These are phyloP conservation scores for Dichotomocladium elegans DNA, from an alignment of 371 early-diverging fungal species.

Conservation along the genomic window DNA sequence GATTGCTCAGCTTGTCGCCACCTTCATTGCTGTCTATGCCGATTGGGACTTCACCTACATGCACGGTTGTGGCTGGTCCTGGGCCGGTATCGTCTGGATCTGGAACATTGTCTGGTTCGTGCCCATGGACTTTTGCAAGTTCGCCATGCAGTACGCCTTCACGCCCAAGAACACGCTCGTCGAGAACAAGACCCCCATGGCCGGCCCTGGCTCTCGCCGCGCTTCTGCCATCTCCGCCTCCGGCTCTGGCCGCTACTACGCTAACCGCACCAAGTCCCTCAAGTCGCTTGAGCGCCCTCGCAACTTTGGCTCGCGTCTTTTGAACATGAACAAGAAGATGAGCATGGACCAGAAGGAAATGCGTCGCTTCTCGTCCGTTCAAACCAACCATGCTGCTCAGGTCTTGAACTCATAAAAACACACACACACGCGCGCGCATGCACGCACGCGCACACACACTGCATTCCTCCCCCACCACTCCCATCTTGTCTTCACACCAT, in stretches of 20 bases:
- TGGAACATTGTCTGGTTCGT: slow-evolving; percentile 77
- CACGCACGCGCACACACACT: too few species aligned
- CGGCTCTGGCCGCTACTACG: slow-evolving; percentile 43
- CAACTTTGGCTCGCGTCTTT: slow-evolving; percentile 33
- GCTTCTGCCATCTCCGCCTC: slow-evolving; percentile 43
- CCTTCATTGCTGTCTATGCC: slow-evolving; percentile 58
- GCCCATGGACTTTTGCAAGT: slow-evolving; percentile 73
- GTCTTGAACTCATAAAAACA: slow-evolving; percentile 24
- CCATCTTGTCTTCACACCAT: too few species aligned
- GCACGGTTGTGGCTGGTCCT: slow-evolving; percentile 53
- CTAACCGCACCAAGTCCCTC: slow-evolving; percentile 42
- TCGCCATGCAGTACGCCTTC: slow-evolving; percentile 57
- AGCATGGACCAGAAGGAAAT: slow-evolving; percentile 47
- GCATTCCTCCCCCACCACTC: too few species aligned
- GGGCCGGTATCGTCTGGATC: slow-evolving; percentile 68
- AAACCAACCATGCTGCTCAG: slow-evolving; percentile 40
- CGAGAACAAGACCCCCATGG: slow-evolving; percentile 27
- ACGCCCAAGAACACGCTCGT: slow-evolving; percentile 45
- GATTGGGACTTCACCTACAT: slow-evolving; percentile 59
- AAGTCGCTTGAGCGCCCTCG: slow-evolving; percentile 39
- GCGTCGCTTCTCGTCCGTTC: slow-evolving; percentile 50
- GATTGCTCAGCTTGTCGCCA: slow-evolving; percentile 54
- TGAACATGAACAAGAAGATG: slow-evolving; percentile 37
- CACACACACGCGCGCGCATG: too few species aligned
- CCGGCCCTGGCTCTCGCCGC: slow-evolving; percentile 36